Percentiles rank a stretch among this genome's conserved stretches.
Evolutionary conservation across 257 asterid genomes (phyloP).

Genomic region (Solanum pinnatisectum): DNA sequence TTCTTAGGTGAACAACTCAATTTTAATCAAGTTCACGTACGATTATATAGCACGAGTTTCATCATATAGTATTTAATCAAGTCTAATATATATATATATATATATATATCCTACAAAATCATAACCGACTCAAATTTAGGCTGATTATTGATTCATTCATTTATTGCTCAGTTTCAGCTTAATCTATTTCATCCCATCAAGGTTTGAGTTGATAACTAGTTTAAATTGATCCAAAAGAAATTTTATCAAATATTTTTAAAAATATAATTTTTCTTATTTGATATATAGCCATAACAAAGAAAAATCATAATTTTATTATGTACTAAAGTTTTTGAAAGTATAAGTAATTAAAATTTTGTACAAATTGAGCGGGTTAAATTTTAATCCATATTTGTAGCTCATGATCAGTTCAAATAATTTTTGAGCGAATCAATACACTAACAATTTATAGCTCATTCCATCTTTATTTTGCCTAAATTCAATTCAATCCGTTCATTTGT

Average conservation of each 20-base stretch:
- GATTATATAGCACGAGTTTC: not conserved
- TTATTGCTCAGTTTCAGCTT: too few relatives aligned
- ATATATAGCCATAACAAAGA: not conserved
- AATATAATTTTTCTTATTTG: not conserved
- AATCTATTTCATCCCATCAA: not conserved
- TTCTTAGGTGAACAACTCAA: not conserved
- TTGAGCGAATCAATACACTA: not conserved
- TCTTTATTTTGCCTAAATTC: not conserved
- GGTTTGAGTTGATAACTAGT: not conserved
- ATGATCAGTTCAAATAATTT: not conserved
- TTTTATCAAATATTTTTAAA: not conserved
- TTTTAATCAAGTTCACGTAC: not conserved
- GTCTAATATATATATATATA: too few relatives aligned
- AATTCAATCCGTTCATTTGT: too few relatives aligned
- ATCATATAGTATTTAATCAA: too few relatives aligned
- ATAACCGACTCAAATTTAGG: not conserved
- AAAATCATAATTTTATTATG: not conserved
- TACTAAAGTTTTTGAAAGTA: not conserved
- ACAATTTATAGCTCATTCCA: not conserved
- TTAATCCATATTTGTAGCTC: too few relatives aligned
- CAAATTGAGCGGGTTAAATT: not conserved
- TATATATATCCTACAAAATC: too few relatives aligned
- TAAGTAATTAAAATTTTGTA: not conserved
- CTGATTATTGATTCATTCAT: not conserved
- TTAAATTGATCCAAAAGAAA: too few relatives aligned